Evolutionary conservation across 306 rosid genomes (phyloP).

Genomic region (Quercus engelmannii): DNA sequence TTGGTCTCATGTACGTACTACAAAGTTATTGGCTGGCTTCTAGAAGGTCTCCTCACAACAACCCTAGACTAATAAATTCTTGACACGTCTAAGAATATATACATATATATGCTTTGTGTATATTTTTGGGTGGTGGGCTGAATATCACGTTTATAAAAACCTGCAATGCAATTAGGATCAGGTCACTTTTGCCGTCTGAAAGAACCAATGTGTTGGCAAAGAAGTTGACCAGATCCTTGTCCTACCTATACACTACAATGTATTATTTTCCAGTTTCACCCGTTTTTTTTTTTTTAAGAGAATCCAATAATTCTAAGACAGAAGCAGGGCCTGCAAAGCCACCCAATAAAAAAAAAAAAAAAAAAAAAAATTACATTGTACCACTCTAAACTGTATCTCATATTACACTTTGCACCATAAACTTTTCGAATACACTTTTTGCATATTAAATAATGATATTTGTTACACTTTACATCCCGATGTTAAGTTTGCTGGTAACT

Average conservation of each 20-base stretch:
- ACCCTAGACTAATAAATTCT: not conserved
- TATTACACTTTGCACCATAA: fast-evolving
- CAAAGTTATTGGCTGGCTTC: conserved; percentile 13
- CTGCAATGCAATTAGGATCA: not conserved
- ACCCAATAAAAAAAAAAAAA: not conserved
- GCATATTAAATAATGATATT: fast-evolving
- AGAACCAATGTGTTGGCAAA: not conserved
- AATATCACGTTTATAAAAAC: not conserved
- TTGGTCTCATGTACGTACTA: too few relatives aligned
- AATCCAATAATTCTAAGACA: too few relatives aligned
- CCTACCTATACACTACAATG: not conserved
- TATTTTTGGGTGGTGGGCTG: too few relatives aligned
- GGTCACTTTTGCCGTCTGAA: conserved; percentile 10
- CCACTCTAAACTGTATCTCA: fast-evolving
- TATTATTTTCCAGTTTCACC: not conserved
- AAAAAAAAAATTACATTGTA: too few relatives aligned
- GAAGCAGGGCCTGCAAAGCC: too few relatives aligned
- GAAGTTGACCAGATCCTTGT: not conserved
- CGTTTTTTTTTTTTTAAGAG: too few relatives aligned
- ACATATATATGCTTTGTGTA: too few relatives aligned
- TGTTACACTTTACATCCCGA: fast-evolving
- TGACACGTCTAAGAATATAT: not conserved
- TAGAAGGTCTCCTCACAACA: conserved; percentile 5
- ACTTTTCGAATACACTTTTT: too few relatives aligned
- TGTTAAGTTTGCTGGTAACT: too few relatives aligned